Conservation (phyloP, 495 filamentous ascomycete species). For the Hyphodiscus hymeniophilus region DNA sequence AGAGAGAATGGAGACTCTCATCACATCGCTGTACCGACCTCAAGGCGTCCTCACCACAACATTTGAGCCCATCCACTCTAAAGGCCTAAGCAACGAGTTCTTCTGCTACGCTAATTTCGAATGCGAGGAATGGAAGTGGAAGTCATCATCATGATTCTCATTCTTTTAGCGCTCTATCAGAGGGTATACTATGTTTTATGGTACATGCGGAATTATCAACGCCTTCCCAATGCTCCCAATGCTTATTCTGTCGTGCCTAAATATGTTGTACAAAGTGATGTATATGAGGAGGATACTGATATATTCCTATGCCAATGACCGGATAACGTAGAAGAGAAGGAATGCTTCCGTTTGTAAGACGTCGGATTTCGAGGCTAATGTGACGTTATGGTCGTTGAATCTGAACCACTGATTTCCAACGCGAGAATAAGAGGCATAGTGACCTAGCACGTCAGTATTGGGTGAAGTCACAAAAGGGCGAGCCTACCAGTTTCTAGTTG, state of each 20-base stretch:
- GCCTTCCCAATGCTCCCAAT: background rate
- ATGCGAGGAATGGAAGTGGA: conserved; percentile 44
- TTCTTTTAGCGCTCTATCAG: background rate
- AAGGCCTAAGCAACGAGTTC: conserved; percentile 70
- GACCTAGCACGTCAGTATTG: conserved; percentile 35
- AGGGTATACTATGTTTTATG: background rate
- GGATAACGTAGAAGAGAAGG: conserved; percentile 76
- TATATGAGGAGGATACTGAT: too few species aligned
- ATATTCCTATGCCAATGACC: conserved; percentile 43
- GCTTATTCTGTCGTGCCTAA: background rate
- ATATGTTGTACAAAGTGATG: too few species aligned
- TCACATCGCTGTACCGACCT: conserved; percentile 42
- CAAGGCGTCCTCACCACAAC: conserved; percentile 46
- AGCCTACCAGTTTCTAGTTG: conserved; percentile 59
- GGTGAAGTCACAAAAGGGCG: background rate
- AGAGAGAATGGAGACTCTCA: conserved; percentile 52
- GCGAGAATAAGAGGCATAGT: conserved; percentile 82
- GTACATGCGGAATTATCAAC: too few species aligned
- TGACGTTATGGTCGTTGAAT: conserved; percentile 89
- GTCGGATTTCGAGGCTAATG: conserved; percentile 64
- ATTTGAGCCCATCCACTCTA: conserved; percentile 54
- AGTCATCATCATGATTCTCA: background rate
- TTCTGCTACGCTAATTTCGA: conserved; percentile 71
- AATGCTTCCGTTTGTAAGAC: conserved; percentile 79
- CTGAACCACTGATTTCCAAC: conserved; percentile 82